Percentiles rank a stretch among this genome's conserved stretches.
phyloP scores from a whole-genome alignment of 2,329 filamentous ascomycete species.

The Diaporthe sp. region DNA sequence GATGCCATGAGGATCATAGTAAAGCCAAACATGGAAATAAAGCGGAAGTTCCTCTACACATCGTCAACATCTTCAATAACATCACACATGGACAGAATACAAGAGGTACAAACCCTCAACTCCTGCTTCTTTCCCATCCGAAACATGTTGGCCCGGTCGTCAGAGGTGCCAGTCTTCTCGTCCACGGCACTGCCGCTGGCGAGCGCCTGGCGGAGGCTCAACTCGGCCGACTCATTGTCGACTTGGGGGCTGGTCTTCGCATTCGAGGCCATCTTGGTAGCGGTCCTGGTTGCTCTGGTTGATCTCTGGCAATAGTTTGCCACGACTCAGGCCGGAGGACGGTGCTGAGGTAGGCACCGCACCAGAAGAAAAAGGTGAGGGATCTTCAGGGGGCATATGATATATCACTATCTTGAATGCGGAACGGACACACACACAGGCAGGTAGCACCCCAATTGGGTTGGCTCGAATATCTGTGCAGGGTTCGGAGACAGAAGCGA shows the following conservation, averaged over 20 bases:
- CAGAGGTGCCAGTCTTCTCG: slow-evolving; percentile 34
- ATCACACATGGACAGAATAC: too few relatives aligned
- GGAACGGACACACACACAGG: not conserved
- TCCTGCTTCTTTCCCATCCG: slow-evolving; percentile 66
- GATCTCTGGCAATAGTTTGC: too few relatives aligned
- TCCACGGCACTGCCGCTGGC: slow-evolving; percentile 12
- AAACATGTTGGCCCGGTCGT: slow-evolving; percentile 60
- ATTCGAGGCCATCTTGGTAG: not conserved
- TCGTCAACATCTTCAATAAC: slow-evolving; percentile 46
- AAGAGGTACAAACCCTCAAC: slow-evolving; percentile 53
- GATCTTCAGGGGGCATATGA: slow-evolving; percentile 20
- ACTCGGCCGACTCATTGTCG: not conserved
- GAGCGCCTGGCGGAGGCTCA: slow-evolving; percentile 13
- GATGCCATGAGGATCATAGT: slow-evolving; percentile 60
- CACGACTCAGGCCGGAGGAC: slow-evolving; percentile 11
- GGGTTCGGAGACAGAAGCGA: slow-evolving; percentile 15
- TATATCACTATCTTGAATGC: not conserved
- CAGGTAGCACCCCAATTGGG: slow-evolving; percentile 5
- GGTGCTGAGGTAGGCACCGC: slow-evolving; percentile 1
- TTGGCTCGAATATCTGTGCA: not conserved
- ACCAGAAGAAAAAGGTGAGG: not conserved
- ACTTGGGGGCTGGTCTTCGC: not conserved
- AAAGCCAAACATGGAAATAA: slow-evolving; percentile 62
- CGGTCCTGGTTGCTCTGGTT: too few relatives aligned
- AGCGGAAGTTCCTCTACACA: slow-evolving; percentile 57